phyloP scores from a whole-genome alignment of 2,329 filamentous ascomycete species.

The Colletotrichum truncatum region DNA sequence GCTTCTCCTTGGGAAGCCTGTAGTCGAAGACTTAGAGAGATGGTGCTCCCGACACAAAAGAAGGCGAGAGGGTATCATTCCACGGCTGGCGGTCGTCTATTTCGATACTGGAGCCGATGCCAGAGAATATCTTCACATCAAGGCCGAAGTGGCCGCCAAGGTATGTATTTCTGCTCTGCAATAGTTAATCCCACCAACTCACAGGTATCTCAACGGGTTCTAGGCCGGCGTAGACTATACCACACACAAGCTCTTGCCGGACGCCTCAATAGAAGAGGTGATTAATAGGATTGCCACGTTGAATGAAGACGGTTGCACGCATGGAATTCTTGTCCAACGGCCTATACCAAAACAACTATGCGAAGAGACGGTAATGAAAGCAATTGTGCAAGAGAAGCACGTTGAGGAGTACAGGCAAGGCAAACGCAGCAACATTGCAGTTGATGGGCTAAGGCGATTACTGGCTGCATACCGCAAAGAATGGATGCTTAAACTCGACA shows the following conservation, averaged over 20 bases:
- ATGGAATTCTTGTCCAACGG: constrained; percentile 1
- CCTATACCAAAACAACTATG: neutral
- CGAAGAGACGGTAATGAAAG: neutral
- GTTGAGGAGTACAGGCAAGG: neutral
- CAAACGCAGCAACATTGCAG: constrained; percentile 1
- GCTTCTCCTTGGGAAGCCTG: neutral
- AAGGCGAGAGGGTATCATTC: neutral
- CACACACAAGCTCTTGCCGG: neutral
- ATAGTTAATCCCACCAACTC: neutral
- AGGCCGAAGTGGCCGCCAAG: neutral
- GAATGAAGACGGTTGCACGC: neutral
- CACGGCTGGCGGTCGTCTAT: neutral
- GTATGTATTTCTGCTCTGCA: neutral
- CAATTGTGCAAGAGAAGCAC: neutral
- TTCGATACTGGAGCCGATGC: neutral
- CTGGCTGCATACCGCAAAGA: neutral
- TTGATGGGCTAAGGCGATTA: neutral
- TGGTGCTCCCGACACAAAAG: neutral
- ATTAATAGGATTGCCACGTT: neutral
- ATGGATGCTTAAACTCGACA: neutral
- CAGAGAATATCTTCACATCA: neutral
- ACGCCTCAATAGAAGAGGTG: neutral
- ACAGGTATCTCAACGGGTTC: neutral
- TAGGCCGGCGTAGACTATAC: neutral
- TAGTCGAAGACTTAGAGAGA: neutral